A percentile compares a stretch with the other conserved stretches of the same genome.
Evolutionary conservation across 2,329 filamentous ascomycete species (phyloP).

Genomic region (Kalaharituber pfeilii): DNA sequence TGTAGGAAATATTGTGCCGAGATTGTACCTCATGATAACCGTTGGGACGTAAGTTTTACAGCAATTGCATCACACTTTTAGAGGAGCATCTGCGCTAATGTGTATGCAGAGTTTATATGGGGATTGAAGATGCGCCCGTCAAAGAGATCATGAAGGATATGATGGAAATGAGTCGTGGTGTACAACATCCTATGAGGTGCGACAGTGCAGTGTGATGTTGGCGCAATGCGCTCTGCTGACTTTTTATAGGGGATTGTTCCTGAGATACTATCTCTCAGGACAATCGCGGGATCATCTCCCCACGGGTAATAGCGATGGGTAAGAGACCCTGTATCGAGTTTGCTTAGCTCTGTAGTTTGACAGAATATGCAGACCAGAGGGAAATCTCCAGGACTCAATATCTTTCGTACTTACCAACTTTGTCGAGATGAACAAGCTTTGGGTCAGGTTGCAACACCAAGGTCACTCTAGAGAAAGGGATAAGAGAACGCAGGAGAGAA

Average conservation of each 20-base stretch:
- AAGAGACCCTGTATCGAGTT: slow-evolving; percentile 3
- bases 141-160: slow-evolving; percentile 99
- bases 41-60: slow-evolving; percentile 49
- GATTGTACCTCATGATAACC: slow-evolving; percentile 96
- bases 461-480: slow-evolving; percentile 91
- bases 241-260: slow-evolving; percentile 50
- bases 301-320: slow-evolving; percentile 55
- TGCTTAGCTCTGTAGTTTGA: not conserved
- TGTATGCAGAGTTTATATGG: slow-evolving; percentile 61
- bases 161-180: slow-evolving; percentile 99
- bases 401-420: slow-evolving; percentile 98
- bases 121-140: slow-evolving; percentile 90
- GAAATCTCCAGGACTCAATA: slow-evolving; percentile 91
- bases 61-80: not conserved
- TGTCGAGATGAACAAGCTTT: slow-evolving; percentile 99
- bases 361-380: slow-evolving; percentile 48
- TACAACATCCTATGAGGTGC: slow-evolving; percentile 78
- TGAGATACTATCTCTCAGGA: slow-evolving; percentile 89
- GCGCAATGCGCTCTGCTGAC: not conserved
- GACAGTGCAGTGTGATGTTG: not conserved
- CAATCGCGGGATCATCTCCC: slow-evolving; percentile 85
- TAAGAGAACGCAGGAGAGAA: slow-evolving; percentile 79
- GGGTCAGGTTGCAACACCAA: slow-evolving; percentile 94
- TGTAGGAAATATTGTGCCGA: slow-evolving; percentile 91
- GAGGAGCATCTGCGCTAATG: not conserved